Percentiles rank a stretch among this genome's conserved stretches.
phyloP scores from a whole-genome alignment of 345 rosid species.

The Lepidium africanum region DNA sequence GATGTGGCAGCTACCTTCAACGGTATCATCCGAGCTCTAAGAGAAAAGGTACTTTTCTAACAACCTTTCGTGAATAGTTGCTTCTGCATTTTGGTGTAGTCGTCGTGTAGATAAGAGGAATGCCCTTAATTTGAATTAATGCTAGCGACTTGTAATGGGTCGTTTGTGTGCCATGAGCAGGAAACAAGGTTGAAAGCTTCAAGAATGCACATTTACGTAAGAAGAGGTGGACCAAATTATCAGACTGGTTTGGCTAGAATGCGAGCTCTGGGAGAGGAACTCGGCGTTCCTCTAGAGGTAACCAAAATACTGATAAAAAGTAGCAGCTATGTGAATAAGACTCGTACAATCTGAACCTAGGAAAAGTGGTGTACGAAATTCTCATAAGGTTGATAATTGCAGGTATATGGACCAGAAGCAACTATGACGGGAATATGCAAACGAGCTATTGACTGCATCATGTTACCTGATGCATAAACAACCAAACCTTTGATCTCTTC shows the following conservation, averaged over 20 bases:
- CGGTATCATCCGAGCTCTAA: constrained; percentile 83
- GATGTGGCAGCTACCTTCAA: constrained; percentile 96
- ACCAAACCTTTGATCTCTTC: neutral
- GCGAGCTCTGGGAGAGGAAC: constrained; percentile 79
- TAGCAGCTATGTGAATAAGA: neutral
- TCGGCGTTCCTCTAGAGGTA: constrained; percentile 88
- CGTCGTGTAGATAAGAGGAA: constrained; percentile 7
- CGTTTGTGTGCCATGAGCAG: constrained; percentile 26
- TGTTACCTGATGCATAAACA: constrained; percentile 41
- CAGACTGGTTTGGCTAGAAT: constrained; percentile 84
- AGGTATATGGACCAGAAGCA: constrained; percentile 96
- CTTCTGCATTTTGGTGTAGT: neutral
- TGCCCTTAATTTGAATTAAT: neutral
- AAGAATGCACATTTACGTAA: constrained; percentile 88
- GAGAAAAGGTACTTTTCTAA: constrained; percentile 58
- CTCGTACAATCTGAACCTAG: neutral
- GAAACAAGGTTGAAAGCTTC: constrained; percentile 85
- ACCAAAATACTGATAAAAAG: neutral
- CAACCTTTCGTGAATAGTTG: neutral
- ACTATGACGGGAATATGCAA: constrained; percentile 99
- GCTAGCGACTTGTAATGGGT: neutral
- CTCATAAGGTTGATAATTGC: constrained; percentile 8
- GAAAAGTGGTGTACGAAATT: neutral
- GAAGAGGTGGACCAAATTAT: constrained; percentile 96
- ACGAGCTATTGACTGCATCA: constrained; percentile 82